Percentiles rank a stretch among this genome's conserved stretches.
Conservation (phyloP, 768 basidiomycete species). For the Omphalotus guepiniiformis region DNA sequence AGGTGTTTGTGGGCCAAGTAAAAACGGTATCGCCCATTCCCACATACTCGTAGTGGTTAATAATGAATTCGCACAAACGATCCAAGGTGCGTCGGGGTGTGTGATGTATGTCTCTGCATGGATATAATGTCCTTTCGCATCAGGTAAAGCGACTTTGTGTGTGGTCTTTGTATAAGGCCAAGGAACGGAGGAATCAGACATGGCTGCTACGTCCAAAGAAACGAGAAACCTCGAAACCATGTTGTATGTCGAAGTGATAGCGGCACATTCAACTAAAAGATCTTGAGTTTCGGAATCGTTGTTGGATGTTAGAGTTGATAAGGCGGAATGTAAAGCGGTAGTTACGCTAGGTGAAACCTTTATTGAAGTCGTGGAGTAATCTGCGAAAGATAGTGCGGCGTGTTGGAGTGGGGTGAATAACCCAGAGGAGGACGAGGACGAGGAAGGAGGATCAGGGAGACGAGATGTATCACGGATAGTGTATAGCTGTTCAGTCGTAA, state of each 20-base stretch:
- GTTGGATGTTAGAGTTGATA: conserved; percentile 26
- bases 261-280: conserved; percentile 50
- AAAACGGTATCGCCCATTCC: conserved; percentile 37
- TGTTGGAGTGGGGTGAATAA: conserved; percentile 45
- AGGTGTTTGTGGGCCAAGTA: conserved; percentile 24
- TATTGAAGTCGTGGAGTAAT: conserved; percentile 50
- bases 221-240: conserved; percentile 68
- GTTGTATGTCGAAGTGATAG: conserved; percentile 55
- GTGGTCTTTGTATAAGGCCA: conserved; percentile 37
- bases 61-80: conserved; percentile 48
- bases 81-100: conserved; percentile 41
- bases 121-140: conserved; percentile 28
- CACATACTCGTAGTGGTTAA: conserved; percentile 47
- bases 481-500: conserved; percentile 51
- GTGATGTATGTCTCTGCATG: conserved; percentile 38
- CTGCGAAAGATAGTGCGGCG: conserved; percentile 53
- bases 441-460: conserved; percentile 23
- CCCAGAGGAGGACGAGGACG: conserved; percentile 18
- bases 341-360: conserved; percentile 39
- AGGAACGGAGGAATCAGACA: conserved; percentile 40
- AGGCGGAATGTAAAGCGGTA: conserved; percentile 33
- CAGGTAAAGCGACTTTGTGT: conserved; percentile 33
- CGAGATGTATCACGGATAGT: conserved; percentile 46
- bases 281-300: conserved; percentile 28
- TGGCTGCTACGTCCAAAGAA: conserved; percentile 55